These are phyloP conservation scores for Friedmanniomyces simplex DNA, from an alignment of 495 filamentous ascomycete genomes.

Conservation along the genomic window DNA sequence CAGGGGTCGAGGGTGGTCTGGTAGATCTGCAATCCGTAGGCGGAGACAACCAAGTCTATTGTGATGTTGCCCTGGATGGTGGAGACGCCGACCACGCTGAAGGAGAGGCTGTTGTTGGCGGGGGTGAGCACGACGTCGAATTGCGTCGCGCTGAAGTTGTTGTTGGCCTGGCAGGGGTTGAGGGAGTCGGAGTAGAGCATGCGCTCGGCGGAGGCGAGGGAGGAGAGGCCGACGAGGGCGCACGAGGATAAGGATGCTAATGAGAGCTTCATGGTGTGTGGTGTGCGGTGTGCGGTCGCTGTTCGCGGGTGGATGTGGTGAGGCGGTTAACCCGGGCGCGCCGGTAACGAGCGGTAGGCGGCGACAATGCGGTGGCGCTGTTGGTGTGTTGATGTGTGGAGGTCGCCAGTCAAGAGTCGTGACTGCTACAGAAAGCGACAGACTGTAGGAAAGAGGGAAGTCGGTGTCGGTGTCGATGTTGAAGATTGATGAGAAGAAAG, in stretches of 20 bases:
- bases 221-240: slow-evolving; percentile 13
- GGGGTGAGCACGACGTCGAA: slow-evolving; percentile 75
- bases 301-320: neutral
- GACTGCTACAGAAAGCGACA: slow-evolving; percentile 1
- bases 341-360: neutral
- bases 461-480: neutral
- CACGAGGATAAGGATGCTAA: slow-evolving; percentile 11
- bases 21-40: slow-evolving; percentile 69
- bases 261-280: slow-evolving; percentile 16
- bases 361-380: slow-evolving; percentile 4
- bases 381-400: neutral
- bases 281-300: neutral
- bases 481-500: neutral
- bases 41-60: slow-evolving; percentile 64
- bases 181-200: slow-evolving; percentile 33
- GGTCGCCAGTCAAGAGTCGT: neutral
- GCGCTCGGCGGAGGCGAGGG: slow-evolving; percentile 22
- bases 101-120: slow-evolving; percentile 55
- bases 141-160: slow-evolving; percentile 79
- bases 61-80: slow-evolving; percentile 75
- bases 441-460: slow-evolving; percentile 4
- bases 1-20: slow-evolving; percentile 65
- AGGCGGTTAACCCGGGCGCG: neutral
- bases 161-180: slow-evolving; percentile 37
- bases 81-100: slow-evolving; percentile 75